Evolutionary conservation across 176 grass and related monocot genomes (phyloP).

Genomic region (Eragrostis curvula): DNA sequence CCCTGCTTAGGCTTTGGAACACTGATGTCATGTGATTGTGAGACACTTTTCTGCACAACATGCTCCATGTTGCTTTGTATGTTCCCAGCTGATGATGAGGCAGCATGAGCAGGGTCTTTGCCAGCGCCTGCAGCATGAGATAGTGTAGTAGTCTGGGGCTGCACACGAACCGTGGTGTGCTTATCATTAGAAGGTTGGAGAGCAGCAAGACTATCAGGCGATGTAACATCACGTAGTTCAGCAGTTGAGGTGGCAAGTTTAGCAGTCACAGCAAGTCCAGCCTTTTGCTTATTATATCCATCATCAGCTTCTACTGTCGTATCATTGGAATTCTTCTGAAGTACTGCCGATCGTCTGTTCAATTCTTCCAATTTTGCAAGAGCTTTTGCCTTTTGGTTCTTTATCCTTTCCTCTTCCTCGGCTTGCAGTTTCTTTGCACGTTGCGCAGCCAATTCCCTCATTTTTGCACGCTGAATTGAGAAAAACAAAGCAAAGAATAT

Average conservation of each 20-base stretch:
- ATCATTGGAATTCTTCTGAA: conserved; percentile 54
- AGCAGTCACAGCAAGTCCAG: conserved; percentile 27
- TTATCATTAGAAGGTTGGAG: conserved; percentile 30
- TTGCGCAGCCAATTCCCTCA: conserved; percentile 90
- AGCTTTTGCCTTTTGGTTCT: conserved; percentile 92
- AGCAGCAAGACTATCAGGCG: conserved; percentile 24
- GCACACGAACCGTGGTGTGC: conserved; percentile 27
- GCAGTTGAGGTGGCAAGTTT: conserved; percentile 20
- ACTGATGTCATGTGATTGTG: conserved; percentile 49
- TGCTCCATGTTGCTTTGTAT: conserved; percentile 38
- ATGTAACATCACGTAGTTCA: conserved; percentile 29
- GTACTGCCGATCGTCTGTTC: conserved; percentile 69
- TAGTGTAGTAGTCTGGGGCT: conserved; percentile 19
- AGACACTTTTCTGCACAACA: conserved; percentile 37
- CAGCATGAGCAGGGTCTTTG: conserved; percentile 33
- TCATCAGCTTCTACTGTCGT: conserved; percentile 27
- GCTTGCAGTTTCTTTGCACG: conserved; percentile 81
- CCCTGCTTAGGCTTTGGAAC: conserved; percentile 62
- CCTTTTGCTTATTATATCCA: conserved; percentile 41
- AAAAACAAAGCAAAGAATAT: conserved; percentile 31
- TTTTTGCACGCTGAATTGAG: conserved; percentile 67
- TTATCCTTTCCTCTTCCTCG: conserved; percentile 90
- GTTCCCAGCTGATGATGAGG: conserved; percentile 16
- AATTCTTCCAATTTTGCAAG: conserved; percentile 91
- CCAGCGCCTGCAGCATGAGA: conserved; percentile 25